Evolutionary conservation across 345 rosid genomes (phyloP), one percentile per base, ranked within the genome.

Genomic region (Mallotus nudiflorus): DNA sequence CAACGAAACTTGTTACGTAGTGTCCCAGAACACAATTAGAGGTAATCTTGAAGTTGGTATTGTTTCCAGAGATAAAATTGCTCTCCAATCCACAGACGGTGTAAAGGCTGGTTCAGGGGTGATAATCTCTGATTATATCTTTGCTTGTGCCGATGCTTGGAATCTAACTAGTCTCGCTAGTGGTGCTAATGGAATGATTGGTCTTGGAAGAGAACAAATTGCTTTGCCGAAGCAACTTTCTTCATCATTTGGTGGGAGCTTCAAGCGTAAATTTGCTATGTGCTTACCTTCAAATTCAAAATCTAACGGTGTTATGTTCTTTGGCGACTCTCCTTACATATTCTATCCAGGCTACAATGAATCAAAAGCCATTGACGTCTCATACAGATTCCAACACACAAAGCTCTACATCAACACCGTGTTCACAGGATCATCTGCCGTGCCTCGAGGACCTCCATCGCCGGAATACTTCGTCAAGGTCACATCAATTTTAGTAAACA

Each of bases 391-490:
- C 12, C 13, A 6, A 4, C 22, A 73, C 77, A 73, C 77, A 9
- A 50, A 49, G 25, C 67, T 73, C 16, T 42, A 73, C 29, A 10
- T n/a, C 65, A 65, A 73, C 20, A n/a, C 39, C 14, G 31, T 6
- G 9, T 6, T 9, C 5, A 65, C 61, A n/a, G 48, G 49, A 5
- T 22, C 71, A n/a, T 45, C 60, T 0, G 14, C 18, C 25, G 73
- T 24, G 1, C 9, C 11, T 4, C 65, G 20, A 33, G 71, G 76
- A 28, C 6, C 70, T 24, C 56, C 15, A 19, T 31, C 48, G 14
- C 59, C 76, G 4, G 77, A 51, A 5, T 73, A 73, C 33, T 67
- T 73, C 15, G 77, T 67, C 54, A 73, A 67, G 40, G 50, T 73
- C 16, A 73, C 72, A n/a, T 50, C 72, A 1, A 67, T 73, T 44